Base-by-base conservation (phyloP, 1,284 basidiomycete genomes). In the Tilletiopsis washingtonensis region DNA sequence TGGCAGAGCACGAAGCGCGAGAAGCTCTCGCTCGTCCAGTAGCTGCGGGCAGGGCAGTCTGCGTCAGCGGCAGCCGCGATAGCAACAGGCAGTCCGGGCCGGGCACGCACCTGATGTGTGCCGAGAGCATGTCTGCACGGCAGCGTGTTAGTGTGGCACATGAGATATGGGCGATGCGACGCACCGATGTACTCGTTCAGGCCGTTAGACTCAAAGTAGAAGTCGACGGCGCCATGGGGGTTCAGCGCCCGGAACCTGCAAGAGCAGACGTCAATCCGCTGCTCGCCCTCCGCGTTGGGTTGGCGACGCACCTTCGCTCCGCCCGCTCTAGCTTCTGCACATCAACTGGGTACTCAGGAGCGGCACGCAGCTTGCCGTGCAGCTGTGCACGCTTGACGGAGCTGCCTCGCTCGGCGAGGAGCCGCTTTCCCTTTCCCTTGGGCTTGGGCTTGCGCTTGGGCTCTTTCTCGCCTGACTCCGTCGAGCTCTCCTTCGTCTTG, bases 151-250 rank as follows among this genome's bases (percentile, higher is more conserved):
- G n/a, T n/a, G n/a, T n/a, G n/a, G n/a, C 12, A 34, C 32, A 34
- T 34, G 12, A 17, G 32, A 11, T 12, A 34, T 11, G 12, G 17
- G 32, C 32, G 17, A 12, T 17, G 32, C 17, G 17, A 34, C 32
- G 32, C 32, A 48, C 41, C 47, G 26, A 62, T 40, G 29, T 64
- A 62, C 21, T 56, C 54, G 43, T 58, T 62, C 5, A 62, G 38
- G 14, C 52, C 54, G 44, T 59, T 56, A 24, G 39, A 49, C 5
- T 47, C 54, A 15, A 53, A 59, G 4, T 57, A 48, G 49, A 62
- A 71, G 47, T 71, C 69, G 46, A 71, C 60, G 43, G 64, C 64
- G 2, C 69, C 69, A 40, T 71, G 61, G 20, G 65, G 61, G 37
- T 71, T 71, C 15, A 71, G 59, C 1, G 69, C 69, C 4, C 53